Evolutionary conservation across 768 basidiomycete genomes (phyloP), one percentile per base, ranked within the genome.

Genomic region (Dictyophora rubrovolvata): DNA sequence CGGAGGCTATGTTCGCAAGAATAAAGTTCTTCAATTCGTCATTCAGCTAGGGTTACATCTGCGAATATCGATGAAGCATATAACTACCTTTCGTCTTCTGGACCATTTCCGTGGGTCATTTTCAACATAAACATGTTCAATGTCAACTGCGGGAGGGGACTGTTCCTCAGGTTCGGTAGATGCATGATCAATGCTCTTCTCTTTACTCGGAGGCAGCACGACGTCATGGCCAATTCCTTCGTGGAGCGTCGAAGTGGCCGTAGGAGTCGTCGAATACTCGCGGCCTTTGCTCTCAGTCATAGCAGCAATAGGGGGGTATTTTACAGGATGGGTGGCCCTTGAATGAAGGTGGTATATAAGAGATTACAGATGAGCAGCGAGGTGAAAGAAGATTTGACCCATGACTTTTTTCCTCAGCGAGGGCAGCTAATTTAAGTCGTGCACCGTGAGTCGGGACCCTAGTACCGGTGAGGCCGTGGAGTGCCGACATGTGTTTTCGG

Each of bases 41-140:
- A 78, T 81, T 46, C 20, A 51, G 34, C 46, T 36, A 48, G 33
- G 4, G 20, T 36, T 54, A 21, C 54, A 48, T 42, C 23, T 10
- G 18, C 51, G 22, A 62, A 36, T 11, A 53, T 12, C 53, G 21
- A 48, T 10, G 33, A 11, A 48, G 48, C 48, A 54, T 20, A 33
- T 33, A 62, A 70, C 28, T 54, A 80, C 84, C 75, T 87, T 86
- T 63, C 80, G 76, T 35, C 75, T 54, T 28, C 63, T 59, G 8
- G 79, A 78, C 85, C 85, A 87, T 60, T 71, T 65, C 53, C 83
- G 77, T 12, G 85, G 85, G 67, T 87, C 85, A 61, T 86, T 77
- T 16, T 71, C 64, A 16, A 86, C 84, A 12, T 62, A 56, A 53
- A 66, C 67, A 42, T 72, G 69, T 22, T 74, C 74, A 56, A 75